These are phyloP conservation scores for Apiosordaria backusii DNA, from an alignment of 495 filamentous ascomycete genomes.

Conservation along the genomic window DNA sequence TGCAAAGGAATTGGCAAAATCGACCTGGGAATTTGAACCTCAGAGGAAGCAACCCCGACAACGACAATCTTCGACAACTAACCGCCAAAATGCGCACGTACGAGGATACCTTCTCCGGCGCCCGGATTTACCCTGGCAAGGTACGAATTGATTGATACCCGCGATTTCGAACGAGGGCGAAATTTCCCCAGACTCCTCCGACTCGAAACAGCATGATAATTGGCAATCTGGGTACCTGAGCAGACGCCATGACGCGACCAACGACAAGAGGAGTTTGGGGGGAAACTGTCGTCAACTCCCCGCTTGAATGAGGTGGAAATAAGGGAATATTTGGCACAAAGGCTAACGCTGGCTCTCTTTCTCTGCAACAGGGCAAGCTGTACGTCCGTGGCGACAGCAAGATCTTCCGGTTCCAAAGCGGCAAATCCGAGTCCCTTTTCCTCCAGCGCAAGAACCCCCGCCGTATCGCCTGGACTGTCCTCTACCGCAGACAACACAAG, in stretches of 20 bases:
- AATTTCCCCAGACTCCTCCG: slow-evolving; percentile 8
- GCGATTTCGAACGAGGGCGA: slow-evolving; percentile 16
- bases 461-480: slow-evolving; percentile 96
- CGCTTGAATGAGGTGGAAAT: not conserved
- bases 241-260: not conserved
- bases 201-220: not conserved
- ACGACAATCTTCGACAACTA: slow-evolving; percentile 38
- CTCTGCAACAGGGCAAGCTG: slow-evolving; percentile 76
- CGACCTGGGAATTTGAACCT: slow-evolving; percentile 32
- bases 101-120: slow-evolving; percentile 96
- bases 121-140: slow-evolving; percentile 99
- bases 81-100: slow-evolving; percentile 91
- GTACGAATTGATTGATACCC: slow-evolving; percentile 51
- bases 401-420: slow-evolving; percentile 99
- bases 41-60: slow-evolving; percentile 32
- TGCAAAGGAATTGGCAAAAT: slow-evolving; percentile 39
- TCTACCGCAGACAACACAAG: slow-evolving; percentile 97
- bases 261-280: not conserved
- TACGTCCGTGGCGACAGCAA: slow-evolving; percentile 99
- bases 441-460: slow-evolving; percentile 99
- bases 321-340: not conserved
- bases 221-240: not conserved
- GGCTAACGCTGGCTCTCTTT: slow-evolving; percentile 31
- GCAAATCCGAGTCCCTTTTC: slow-evolving; percentile 99
- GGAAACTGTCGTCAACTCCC: not conserved